Evolutionary conservation across 371 early-diverging fungal species (phyloP).

Genomic region (Rhizopus stolonifer): DNA sequence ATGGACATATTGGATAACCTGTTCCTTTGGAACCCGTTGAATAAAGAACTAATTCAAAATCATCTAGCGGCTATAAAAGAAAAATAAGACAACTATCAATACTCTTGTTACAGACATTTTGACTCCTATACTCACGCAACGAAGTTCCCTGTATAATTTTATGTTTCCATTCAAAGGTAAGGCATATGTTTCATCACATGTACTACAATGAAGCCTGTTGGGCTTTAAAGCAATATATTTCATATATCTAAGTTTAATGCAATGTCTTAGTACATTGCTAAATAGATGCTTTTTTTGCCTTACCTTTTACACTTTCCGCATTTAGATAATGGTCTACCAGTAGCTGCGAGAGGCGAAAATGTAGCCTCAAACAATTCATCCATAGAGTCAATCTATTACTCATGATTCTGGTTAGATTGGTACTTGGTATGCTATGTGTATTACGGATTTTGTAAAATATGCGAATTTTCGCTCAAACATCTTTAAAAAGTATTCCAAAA

Average conservation of each 20-base stretch:
- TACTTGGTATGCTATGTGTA: too few relatives aligned
- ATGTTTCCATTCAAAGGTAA: conserved; percentile 54
- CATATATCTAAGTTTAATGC: conserved; percentile 40
- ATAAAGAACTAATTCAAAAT: conserved; percentile 53
- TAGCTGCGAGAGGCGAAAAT: conserved; percentile 49
- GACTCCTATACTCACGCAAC: conserved; percentile 37
- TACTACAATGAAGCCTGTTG: conserved; percentile 49
- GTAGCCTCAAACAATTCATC: conserved; percentile 59
- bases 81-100: not conserved
- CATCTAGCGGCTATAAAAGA: conserved; percentile 42
- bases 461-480: conserved; percentile 51
- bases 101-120: not conserved
- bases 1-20: conserved; percentile 55
- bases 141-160: conserved; percentile 51
- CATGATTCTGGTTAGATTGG: too few relatives aligned
- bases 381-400: conserved; percentile 49
- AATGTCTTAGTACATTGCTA: not conserved
- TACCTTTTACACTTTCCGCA: conserved; percentile 58
- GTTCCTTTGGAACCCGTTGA: conserved; percentile 55
- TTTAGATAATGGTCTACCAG: conserved; percentile 51
- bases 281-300: not conserved
- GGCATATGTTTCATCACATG: conserved; percentile 57
- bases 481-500: conserved; percentile 41
- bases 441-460: conserved; percentile 47
- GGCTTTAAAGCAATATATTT: conserved; percentile 52